phyloP scores from a whole-genome alignment of 306 rosid genomes.

The Herpetospermum pedunculosum region DNA sequence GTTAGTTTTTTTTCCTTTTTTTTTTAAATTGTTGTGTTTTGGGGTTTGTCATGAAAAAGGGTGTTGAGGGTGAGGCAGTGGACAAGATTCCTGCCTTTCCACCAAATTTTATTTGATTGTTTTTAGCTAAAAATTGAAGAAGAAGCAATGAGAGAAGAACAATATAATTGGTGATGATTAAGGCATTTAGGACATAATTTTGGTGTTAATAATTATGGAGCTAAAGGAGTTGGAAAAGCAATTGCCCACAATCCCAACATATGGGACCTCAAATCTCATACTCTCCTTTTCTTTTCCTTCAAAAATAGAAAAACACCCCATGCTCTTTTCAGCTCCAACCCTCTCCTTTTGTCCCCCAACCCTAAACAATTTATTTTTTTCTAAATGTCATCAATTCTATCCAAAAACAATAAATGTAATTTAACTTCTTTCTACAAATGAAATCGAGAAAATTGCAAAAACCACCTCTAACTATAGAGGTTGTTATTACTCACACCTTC shows the following conservation, averaged over 20 bases:
- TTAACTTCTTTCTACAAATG: too few relatives aligned
- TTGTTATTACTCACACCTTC: too few relatives aligned
- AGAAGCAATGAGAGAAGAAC: background rate
- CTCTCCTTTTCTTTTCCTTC: background rate
- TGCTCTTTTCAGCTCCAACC: background rate
- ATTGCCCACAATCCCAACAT: conserved; percentile 12
- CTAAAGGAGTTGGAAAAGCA: background rate
- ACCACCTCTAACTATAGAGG: too few relatives aligned
- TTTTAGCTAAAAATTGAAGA: conserved; percentile 1
- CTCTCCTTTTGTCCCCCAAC: background rate
- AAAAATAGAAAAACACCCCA: background rate
- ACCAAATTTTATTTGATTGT: background rate
- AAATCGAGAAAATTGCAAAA: too few relatives aligned
- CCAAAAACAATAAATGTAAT: too few relatives aligned
- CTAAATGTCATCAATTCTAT: background rate
- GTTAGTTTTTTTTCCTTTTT: background rate
- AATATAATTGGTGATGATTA: conserved; percentile 4
- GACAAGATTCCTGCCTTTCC: background rate
- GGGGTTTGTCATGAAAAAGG: background rate
- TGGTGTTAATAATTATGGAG: background rate
- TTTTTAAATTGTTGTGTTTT: background rate
- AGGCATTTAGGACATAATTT: conserved; percentile 1
- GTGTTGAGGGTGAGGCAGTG: conserved; percentile 1
- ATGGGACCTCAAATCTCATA: conserved; percentile 8
- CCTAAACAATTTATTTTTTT: background rate